These are phyloP conservation scores for Raphanus sativus DNA, from an alignment of 345 rosid genomes.

Conservation along the genomic window DNA sequence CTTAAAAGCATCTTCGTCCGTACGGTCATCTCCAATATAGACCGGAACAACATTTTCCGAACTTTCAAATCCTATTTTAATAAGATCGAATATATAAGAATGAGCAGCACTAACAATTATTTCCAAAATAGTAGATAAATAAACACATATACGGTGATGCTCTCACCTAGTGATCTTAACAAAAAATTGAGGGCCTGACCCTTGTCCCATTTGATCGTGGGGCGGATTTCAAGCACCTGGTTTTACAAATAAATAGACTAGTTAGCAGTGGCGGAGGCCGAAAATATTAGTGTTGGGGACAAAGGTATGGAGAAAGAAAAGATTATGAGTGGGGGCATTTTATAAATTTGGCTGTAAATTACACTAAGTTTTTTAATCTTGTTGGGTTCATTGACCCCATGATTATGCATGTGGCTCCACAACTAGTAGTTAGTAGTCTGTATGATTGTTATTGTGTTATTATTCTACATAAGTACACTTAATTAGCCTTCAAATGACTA, in stretches of 20 bases:
- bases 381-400: no score
- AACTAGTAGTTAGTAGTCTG: no score
- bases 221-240: constrained; percentile 90
- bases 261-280: no score
- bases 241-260: constrained; percentile 9
- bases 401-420: no score
- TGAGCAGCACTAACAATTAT: neutral
- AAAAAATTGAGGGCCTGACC: constrained; percentile 91
- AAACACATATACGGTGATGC: neutral
- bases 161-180: constrained; percentile 72
- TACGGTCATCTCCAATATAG: constrained; percentile 93
- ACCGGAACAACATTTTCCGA: constrained; percentile 70
- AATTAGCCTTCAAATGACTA: constrained; percentile 3
- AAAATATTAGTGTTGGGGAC: no score
- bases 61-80: constrained; percentile 56
- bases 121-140: neutral
- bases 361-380: no score
- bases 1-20: constrained; percentile 96
- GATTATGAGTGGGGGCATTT: no score
- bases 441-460: neutral
- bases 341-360: no score
- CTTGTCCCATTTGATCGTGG: constrained; percentile 94
- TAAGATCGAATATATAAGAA: neutral
- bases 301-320: no score
- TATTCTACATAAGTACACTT: neutral